Evolutionary conservation across 805 yeast genomes (phyloP).

Genomic region (Pichia eremophila): DNA sequence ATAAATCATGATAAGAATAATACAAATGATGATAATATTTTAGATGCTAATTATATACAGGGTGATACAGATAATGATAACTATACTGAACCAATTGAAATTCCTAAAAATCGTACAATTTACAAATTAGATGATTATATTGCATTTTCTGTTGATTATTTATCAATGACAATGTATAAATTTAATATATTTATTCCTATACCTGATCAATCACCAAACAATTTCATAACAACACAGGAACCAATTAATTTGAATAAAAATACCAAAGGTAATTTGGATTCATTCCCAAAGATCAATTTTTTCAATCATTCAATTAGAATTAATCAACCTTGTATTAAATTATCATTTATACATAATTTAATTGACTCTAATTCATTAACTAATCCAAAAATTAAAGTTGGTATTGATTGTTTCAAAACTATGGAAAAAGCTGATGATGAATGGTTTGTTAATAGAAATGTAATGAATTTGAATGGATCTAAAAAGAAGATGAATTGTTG

Average conservation of each 20-base stretch:
- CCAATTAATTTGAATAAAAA: conserved; percentile 1
- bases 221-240: conserved; percentile 13
- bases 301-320: conserved; percentile 3
- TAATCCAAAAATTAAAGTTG: conserved; percentile 9
- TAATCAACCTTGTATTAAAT: conserved; percentile 9
- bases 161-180: conserved; percentile 9
- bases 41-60: no score
- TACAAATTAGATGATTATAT: conserved; percentile 14
- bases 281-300: conserved; percentile 1
- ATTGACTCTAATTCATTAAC: conserved; percentile 9
- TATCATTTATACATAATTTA: conserved; percentile 12
- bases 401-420: conserved; percentile 11
- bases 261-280: not conserved
- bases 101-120: conserved; percentile 1
- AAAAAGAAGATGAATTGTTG: conserved; percentile 8
- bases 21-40: not conserved
- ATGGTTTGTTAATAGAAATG: conserved; percentile 9
- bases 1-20: not conserved
- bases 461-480: conserved; percentile 3
- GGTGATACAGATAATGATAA: no score
- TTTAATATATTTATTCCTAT: conserved; percentile 21
- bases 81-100: no score
- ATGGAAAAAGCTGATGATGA: conserved; percentile 7
- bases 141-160: conserved; percentile 17
- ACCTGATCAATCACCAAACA: conserved; percentile 13